These are phyloP conservation scores for Haberlea rhodopensis DNA, from an alignment of 257 asterid genomes.

Conservation along the genomic window DNA sequence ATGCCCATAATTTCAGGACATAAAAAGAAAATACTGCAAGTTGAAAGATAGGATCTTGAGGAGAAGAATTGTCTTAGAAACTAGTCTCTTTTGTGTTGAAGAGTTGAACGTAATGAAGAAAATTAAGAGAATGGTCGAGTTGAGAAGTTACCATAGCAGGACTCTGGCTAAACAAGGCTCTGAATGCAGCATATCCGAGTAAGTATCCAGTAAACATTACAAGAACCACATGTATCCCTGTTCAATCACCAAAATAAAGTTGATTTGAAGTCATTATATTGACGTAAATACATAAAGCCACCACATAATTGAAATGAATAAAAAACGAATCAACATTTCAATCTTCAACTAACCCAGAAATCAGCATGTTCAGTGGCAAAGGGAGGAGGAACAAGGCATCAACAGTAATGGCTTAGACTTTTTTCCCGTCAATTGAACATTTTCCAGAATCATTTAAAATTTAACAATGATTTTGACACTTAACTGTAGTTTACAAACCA, in stretches of 20 bases:
- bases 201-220: slow-evolving; percentile 88
- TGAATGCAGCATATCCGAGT: slow-evolving; percentile 84
- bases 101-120: background rate
- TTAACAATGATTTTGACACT: too few relatives aligned
- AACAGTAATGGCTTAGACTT: background rate
- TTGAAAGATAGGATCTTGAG: too few relatives aligned
- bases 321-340: background rate
- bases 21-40: too few relatives aligned
- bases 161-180: slow-evolving; percentile 74
- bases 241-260: slow-evolving; percentile 20
- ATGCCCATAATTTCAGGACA: too few relatives aligned
- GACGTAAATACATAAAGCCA: background rate
- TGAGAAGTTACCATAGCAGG: slow-evolving; percentile 65
- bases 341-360: slow-evolving; percentile 10
- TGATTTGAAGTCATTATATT: slow-evolving; percentile 15
- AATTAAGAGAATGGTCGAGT: background rate
- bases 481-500: too few relatives aligned
- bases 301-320: background rate
- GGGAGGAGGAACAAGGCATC: background rate
- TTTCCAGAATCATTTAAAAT: too few relatives aligned
- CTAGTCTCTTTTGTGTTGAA: background rate
- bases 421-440: too few relatives aligned
- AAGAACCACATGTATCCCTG: slow-evolving; percentile 85
- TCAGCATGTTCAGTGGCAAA: slow-evolving; percentile 3
- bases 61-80: background rate